Base-by-base conservation (phyloP, 2,329 filamentous ascomycete species). In the Aspergillus thermomutatus region DNA sequence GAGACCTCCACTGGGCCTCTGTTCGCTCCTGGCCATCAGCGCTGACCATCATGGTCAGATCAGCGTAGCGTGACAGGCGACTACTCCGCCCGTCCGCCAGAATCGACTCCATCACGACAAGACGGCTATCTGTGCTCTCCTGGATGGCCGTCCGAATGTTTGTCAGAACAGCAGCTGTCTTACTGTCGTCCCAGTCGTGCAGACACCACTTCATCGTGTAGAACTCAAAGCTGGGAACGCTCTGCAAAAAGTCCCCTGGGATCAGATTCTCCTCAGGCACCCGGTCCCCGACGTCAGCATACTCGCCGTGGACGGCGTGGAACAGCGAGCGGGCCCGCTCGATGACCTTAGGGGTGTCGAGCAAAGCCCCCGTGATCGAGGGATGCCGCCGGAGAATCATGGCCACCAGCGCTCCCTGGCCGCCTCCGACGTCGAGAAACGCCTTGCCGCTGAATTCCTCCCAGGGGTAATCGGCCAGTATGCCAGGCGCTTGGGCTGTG, bases 31-130 rank as follows among this genome's bases (percentile, higher is more conserved):
- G 53, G 14, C 75, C 74, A 21, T 56, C 63, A 17, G 31, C 74
- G 69, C 28, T 67, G 54, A 73, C 64, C 74, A 77, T 74, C 75
- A 79, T 78, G 49, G 71, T 74, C 19, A 79, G 61, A 58, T 80
- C 76, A 1, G 65, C 77, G 53, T 76, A 78, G 28, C 70, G 52
- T 4, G 66, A 66, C 14, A 79, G 58, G 7, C 73, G 56, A 1
- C 60, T 60, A 8, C 54, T 67, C 5, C 65, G 62, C 0, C 71
- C 68, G 50, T 74, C 69, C 1, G 50, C 45, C 23, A 79, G 59
- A 1, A 79, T 43, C 5, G 45, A 55, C 41, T 55, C 53, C n/a
- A 55, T n/a, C 2, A 55, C 41, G 9, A 55, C 37, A n/a, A 55
- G 41, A 3, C 53, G 53, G 37, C 48, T 51, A 14, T 55, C n/a